phyloP scores from a whole-genome alignment of 2,329 filamentous ascomycete genomes.

The Trichoderma oligosporum region DNA sequence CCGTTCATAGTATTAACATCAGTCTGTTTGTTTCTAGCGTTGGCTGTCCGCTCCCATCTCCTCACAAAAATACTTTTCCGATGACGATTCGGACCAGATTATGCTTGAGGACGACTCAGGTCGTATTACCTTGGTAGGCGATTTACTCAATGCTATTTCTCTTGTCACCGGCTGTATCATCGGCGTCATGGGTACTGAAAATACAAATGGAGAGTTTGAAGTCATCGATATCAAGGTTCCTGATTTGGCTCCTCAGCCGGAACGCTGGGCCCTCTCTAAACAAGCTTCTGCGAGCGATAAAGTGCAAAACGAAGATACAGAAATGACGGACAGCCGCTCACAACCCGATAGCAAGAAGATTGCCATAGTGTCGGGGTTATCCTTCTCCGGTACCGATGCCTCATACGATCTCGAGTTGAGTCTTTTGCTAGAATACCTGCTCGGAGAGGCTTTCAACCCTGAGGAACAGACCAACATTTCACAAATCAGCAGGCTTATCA shows the following conservation, averaged over 20 bases:
- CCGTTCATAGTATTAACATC: background rate
- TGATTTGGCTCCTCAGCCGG: conserved; percentile 76
- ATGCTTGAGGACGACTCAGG: conserved; percentile 97
- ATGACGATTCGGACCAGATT: conserved; percentile 59
- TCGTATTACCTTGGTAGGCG: conserved; percentile 73
- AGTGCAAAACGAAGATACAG: conserved; percentile 43
- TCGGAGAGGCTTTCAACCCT: conserved; percentile 71
- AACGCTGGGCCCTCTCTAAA: conserved; percentile 70
- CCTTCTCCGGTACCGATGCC: conserved; percentile 69
- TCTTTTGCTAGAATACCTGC: conserved; percentile 79
- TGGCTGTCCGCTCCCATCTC: conserved; percentile 82
- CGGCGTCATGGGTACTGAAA: conserved; percentile 93
- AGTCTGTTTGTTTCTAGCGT: conserved; percentile 52
- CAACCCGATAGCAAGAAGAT: conserved; percentile 50
- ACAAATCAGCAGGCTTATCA: conserved; percentile 77
- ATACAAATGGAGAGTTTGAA: conserved; percentile 85
- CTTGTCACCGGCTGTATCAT: conserved; percentile 92
- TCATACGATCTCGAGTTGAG: conserved; percentile 72
- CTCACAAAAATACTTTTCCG: conserved; percentile 70
- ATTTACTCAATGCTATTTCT: conserved; percentile 60
- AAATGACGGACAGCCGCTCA: conserved; percentile 45
- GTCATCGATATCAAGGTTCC: conserved; percentile 86
- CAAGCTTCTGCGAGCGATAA: conserved; percentile 31
- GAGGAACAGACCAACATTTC: conserved; percentile 56
- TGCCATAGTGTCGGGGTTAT: conserved; percentile 83